Base-by-base conservation (phyloP, 306 rosid genomes). In the Rosa persica region DNA sequence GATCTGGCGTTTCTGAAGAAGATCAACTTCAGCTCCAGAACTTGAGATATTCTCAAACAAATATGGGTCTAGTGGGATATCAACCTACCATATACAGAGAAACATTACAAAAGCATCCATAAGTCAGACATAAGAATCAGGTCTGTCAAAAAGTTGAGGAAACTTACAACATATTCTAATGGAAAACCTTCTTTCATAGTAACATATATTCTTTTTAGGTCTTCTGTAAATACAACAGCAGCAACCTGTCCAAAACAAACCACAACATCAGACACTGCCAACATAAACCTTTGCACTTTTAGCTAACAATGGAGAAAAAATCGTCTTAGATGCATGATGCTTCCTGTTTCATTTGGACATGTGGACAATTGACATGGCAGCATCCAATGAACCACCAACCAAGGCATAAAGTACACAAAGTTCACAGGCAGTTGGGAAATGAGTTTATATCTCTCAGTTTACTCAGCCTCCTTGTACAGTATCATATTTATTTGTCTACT, bases 141-240 rank as follows among this genome's bases (percentile, higher is more conserved):
- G 64, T 13, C 60, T 67, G 72, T 85, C 58, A 76, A 73, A 78
- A 64, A 73, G 62, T 25, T 13, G 67, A 69, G 81, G 69, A 73
- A 52, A 91, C 99, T 87, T 89, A 93, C 99, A 8, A 88, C 87
- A 85, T 86, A 95, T 84, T 95, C 99, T 77, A 89, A 60, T 68
- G 99, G 99, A 82, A 95, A 95, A 70, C 99, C 98, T 85, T 93
- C 97, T 87, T 92, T 95, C 99, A 95, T 93, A 19, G 93, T 93
- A 70, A 91, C 96, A 68, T 88, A 93, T 82, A 89, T 82, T 82
- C 93, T 87, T 82, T 92, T 95, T 52, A 95, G 73, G 79, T 95
- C 97, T 85, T 95, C 97, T 0, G 96, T 91, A 76, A 93, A 92
- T 68, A 95, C 96, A 83, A 93, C 87, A 34, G 98, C 99, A 74